A percentile compares a stretch with the other conserved stretches of the same genome.
phyloP scores from a whole-genome alignment of 177 flowering plant genomes.

The Vitis hybrid region DNA sequence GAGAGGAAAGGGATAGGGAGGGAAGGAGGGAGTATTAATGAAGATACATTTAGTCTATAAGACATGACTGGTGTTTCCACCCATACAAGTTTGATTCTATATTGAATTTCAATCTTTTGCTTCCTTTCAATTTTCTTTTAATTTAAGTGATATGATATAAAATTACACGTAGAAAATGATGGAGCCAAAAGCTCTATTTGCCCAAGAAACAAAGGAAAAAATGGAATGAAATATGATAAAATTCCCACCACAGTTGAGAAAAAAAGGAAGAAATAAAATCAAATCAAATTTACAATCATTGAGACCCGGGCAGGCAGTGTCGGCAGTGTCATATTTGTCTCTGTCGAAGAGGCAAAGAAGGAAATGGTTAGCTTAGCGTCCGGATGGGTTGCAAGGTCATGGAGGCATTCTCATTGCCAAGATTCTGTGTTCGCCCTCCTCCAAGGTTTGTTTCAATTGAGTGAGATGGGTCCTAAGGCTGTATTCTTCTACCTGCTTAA shows the following conservation, averaged over 20 bases:
- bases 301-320: constrained; percentile 17
- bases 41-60: too few relatives aligned
- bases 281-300: constrained; percentile 41
- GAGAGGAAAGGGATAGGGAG: too few relatives aligned
- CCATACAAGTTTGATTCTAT: neutral
- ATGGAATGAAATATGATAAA: constrained; percentile 11
- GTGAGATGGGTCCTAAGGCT: constrained; percentile 77
- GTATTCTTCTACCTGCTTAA: constrained; percentile 67
- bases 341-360: constrained; percentile 5
- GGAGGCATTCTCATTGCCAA: constrained; percentile 19
- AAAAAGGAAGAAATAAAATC: constrained; percentile 6
- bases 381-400: constrained; percentile 18
- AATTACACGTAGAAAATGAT: constrained; percentile 32
- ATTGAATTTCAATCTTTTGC: constrained; percentile 13
- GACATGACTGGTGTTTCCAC: neutral
- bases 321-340: neutral
- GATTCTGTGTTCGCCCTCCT: constrained; percentile 20
- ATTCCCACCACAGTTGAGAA: neutral
- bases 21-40: too few relatives aligned
- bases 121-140: constrained; percentile 28
- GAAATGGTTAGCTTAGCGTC: constrained; percentile 22
- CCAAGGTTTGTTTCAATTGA: constrained; percentile 48
- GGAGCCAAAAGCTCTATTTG: constrained; percentile 18
- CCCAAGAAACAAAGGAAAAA: constrained; percentile 11
- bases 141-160: constrained; percentile 24